These are phyloP conservation scores for Populus hybrid DNA, from an alignment of 441 rosid species.

Conservation along the genomic window DNA sequence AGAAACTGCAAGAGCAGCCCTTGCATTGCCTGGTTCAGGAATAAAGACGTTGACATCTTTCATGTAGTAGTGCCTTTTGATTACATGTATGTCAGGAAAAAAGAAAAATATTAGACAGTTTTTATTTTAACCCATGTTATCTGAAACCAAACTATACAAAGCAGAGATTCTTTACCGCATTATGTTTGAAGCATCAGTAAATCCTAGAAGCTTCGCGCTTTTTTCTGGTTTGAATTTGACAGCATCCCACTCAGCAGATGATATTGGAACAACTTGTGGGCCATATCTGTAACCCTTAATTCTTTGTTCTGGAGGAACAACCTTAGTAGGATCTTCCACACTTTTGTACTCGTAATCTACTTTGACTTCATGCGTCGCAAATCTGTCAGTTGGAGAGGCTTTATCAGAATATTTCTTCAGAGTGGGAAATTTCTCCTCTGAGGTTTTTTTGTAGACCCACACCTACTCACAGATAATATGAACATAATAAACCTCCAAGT, in stretches of 20 bases:
- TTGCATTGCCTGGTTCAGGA: constrained; percentile 72
- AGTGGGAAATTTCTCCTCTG: constrained; percentile 88
- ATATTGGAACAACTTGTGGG: constrained; percentile 89
- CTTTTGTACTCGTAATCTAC: constrained; percentile 75
- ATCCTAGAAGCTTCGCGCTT: constrained; percentile 86
- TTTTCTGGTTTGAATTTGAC: constrained; percentile 87
- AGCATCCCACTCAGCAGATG: constrained; percentile 67
- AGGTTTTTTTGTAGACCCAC: constrained; percentile 92
- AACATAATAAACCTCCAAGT: constrained; percentile 2
- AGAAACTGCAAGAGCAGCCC: constrained; percentile 67
- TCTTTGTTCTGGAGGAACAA: constrained; percentile 83
- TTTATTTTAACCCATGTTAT: constrained; percentile 6
- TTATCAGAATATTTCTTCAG: constrained; percentile 82
- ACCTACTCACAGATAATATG: constrained; percentile 40
- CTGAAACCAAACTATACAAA: constrained; percentile 2
- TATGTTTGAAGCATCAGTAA: constrained; percentile 69
- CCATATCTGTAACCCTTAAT: constrained; percentile 93
- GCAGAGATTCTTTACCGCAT: constrained; percentile 42
- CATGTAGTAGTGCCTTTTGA: constrained; percentile 82
- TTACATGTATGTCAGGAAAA: constrained; percentile 20
- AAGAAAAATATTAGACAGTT: constrained; percentile 12
- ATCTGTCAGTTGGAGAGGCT: constrained; percentile 75
- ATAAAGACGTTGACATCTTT: constrained; percentile 81
- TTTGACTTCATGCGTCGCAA: constrained; percentile 85
- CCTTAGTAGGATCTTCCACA: constrained; percentile 46